These are phyloP conservation scores for Mikania micrantha DNA, from an alignment of 129 eudicot species.

Conservation along the genomic window DNA sequence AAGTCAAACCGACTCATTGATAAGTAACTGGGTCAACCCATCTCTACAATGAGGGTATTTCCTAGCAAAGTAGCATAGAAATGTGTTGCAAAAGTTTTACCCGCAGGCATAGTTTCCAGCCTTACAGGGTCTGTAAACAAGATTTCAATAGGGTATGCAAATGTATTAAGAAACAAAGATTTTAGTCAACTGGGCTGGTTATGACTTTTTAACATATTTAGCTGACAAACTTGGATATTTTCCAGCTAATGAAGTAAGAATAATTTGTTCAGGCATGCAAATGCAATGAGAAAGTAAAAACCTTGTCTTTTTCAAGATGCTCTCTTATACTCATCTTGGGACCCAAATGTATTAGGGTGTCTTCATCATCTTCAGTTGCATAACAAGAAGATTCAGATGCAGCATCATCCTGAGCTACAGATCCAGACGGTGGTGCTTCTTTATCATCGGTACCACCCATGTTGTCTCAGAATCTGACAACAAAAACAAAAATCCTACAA, in stretches of 20 bases:
- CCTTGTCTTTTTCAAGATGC: conserved; percentile 79
- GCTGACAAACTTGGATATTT: not conserved
- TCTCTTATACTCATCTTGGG: conserved; percentile 56
- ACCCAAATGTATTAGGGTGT: conserved; percentile 42
- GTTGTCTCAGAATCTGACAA: conserved; percentile 1
- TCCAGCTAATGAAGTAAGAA: not conserved
- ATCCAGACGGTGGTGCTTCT: too few species aligned
- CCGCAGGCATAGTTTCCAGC: not conserved
- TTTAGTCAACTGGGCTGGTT: not conserved
- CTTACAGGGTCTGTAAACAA: not conserved
- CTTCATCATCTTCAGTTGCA: conserved; percentile 67
- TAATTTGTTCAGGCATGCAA: too few species aligned
- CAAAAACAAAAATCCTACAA: not conserved
- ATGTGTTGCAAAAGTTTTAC: not conserved
- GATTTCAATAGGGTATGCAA: not conserved
- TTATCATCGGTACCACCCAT: conserved; percentile 34
- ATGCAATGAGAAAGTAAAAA: conserved; percentile 10
- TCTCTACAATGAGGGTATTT: not conserved
- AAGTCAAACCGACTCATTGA: not conserved
- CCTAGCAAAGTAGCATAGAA: not conserved
- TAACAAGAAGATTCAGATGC: conserved; percentile 36
- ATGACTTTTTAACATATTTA: not conserved
- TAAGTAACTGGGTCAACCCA: not conserved
- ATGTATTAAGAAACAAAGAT: not conserved
- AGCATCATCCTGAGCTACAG: conserved; percentile 19